Conservation (phyloP, 306 rosid genomes). For the Biancaea sappan region DNA sequence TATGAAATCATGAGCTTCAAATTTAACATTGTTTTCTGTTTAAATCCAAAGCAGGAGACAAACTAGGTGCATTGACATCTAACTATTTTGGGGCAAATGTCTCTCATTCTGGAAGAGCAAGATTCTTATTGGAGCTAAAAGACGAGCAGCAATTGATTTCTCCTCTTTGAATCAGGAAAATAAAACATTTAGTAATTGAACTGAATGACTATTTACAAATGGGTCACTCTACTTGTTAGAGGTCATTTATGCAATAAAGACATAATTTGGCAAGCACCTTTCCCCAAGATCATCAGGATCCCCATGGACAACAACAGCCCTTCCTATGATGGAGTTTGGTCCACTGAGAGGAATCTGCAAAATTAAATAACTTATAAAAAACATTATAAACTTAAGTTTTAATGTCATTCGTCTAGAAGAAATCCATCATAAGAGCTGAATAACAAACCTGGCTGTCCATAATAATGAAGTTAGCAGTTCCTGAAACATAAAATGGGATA, state of each 20-base stretch:
- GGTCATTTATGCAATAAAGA: neutral
- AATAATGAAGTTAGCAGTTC: conserved; percentile 59
- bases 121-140: neutral
- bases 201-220: neutral
- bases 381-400: conserved; percentile 1
- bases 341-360: conserved; percentile 89
- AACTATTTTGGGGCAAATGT: neutral
- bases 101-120: neutral
- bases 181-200: neutral
- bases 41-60: neutral
- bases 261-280: conserved; percentile 52
- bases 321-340: conserved; percentile 78
- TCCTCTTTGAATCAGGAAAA: neutral
- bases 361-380: conserved; percentile 24
- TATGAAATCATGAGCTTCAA: neutral
- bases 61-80: neutral
- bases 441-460: conserved; percentile 70
- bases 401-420: conserved; percentile 14
- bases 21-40: neutral
- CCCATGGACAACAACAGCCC: conserved; percentile 96
- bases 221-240: neutral
- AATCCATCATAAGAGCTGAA: conserved; percentile 22
- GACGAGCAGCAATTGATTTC: neutral
- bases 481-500: conserved; percentile 49
- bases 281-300: conserved; percentile 98